Evolutionary conservation across 768 basidiomycete genomes (phyloP), one percentile per base, ranked within the genome.

Genomic region (Termitomyces sp.): DNA sequence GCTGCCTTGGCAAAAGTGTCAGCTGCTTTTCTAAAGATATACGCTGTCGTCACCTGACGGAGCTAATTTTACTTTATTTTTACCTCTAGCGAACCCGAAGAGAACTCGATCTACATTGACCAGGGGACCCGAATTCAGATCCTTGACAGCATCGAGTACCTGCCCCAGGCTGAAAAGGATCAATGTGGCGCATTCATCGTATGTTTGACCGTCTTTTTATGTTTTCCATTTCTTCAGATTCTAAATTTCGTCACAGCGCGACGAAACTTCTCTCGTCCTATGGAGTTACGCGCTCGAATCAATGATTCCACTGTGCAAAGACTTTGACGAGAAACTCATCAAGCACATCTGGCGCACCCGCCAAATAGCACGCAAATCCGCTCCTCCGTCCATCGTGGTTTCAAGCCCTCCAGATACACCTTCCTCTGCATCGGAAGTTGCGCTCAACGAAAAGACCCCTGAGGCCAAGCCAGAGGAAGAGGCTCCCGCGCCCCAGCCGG

Each of bases 111-210:
- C 54, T 83, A 82, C 65, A 85, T 95, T 61, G 91, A 94, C 71
- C 74, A 78, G 54, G 84, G 90, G 66, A 94, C 91, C 0, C 87
- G 91, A 35, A 93, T 95, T 55, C 93, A 95, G 68, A 84, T 95
- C 60, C 72, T 95, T 23, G 85, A 87, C 56, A 80, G 81, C 41
- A 84, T 94, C 63, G 69, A 74, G 38, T 77, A 81, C 52, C 76
- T 95, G 38, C 87, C 88, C 2, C 75, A 81, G 40, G 92, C 91
- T 4, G 90, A 94, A 68, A 93, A 93, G 75, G 92, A 94, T 55
- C 91, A 93, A 64, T 92, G 89, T 50, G 92, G 87, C 18, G 93
- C 93, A 1, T 95, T 95, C 66, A 83, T 93, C 55, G 79, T 79
- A 67, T 55, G 75, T 72, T 47, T 44, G 41, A n/a, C 28, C 12